Base-by-base conservation (phyloP, 2,329 filamentous ascomycete species). In the Cercospora beticola region DNA sequence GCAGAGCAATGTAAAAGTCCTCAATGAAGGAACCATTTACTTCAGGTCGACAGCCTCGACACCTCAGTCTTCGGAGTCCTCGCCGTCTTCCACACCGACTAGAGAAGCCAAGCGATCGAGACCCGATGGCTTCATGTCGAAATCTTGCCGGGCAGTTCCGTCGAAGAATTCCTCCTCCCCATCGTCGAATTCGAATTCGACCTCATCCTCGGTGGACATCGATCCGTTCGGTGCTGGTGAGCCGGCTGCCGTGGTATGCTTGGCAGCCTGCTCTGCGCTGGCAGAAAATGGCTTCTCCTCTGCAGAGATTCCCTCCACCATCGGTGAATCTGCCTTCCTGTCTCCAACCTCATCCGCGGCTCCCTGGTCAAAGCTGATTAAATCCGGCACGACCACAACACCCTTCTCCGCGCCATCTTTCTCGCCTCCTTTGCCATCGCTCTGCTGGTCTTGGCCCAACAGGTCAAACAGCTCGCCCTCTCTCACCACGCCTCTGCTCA, bases 381-480 rank as follows among this genome's bases (percentile, higher is more conserved):
- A n/a, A 4, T 65, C 52, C 5, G 62, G 62, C 16, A 59, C 54
- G 10, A 65, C 54, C n/a, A 65, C 62, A 23, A 65, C 36, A 28
- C 49, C 26, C 18, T 58, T 23, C 21, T 43, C 28, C 14, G n/a
- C 28, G 4, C 4, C 12, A n/a, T 6, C 28, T 9, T 16, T 7
- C 16, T 18, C 30, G 4, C 14, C 54, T n/a, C 28, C 49, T 1
- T 31, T 23, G 21, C 61, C 5, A 3, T n/a, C 26, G n/a, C 33
- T 21, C 8, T 18, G 7, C n/a, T 52, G 4, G n/a, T 30, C 21
- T 2, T 36, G 12, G n/a, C 18, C 30, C 9, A 66, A 63, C 4
- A 73, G 23, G 58, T 70, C 68, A 43, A 73, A 56, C 10, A 72
- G 18, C 6, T 75, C 73, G 1, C 73, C 74, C 16, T 68, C 68